phyloP scores from a whole-genome alignment of 2,329 filamentous ascomycete species.

The Zymoseptoria pseudotritici region DNA sequence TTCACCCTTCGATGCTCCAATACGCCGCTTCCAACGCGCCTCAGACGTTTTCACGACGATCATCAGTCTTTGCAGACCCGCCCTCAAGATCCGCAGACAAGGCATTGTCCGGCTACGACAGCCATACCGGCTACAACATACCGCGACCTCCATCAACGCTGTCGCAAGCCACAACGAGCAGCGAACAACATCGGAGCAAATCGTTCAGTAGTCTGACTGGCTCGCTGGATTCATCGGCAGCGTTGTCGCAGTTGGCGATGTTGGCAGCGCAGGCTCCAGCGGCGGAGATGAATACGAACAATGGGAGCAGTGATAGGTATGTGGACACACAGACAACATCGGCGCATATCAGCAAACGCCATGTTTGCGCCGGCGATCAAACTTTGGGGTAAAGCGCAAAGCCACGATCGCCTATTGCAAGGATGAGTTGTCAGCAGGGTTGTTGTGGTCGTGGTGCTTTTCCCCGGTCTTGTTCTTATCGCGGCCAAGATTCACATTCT shows the following conservation, averaged over 20 bases:
- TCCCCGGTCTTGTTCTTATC: not conserved
- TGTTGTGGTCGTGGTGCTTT: not conserved
- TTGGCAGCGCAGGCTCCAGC: constrained; percentile 21
- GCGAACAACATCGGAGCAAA: constrained; percentile 4
- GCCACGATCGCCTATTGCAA: not conserved
- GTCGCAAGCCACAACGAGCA: constrained; percentile 40
- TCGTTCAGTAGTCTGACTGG: constrained; percentile 8
- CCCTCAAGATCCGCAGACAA: constrained; percentile 6
- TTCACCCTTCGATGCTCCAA: constrained; percentile 48
- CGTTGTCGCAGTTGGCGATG: constrained; percentile 19
- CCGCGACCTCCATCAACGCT: constrained; percentile 48
- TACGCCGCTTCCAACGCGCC: constrained; percentile 20
- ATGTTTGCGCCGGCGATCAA: not conserved
- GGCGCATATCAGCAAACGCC: not conserved
- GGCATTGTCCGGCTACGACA: not conserved
- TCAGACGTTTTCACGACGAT: constrained; percentile 15
- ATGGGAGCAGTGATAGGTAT: constrained; percentile 9
- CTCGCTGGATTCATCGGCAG: constrained; percentile 30
- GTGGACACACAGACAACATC: constrained; percentile 2
- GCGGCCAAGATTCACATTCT: not conserved
- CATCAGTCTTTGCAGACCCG: constrained; percentile 17
- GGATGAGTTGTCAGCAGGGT: not conserved
- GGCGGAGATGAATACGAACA: constrained; percentile 6
- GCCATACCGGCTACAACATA: constrained; percentile 39
- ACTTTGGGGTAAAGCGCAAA: not conserved